These are phyloP conservation scores for Ecytonucleospora hepatopenaei DNA, from an alignment of 371 early-diverging fungal genomes.

Conservation along the genomic window DNA sequence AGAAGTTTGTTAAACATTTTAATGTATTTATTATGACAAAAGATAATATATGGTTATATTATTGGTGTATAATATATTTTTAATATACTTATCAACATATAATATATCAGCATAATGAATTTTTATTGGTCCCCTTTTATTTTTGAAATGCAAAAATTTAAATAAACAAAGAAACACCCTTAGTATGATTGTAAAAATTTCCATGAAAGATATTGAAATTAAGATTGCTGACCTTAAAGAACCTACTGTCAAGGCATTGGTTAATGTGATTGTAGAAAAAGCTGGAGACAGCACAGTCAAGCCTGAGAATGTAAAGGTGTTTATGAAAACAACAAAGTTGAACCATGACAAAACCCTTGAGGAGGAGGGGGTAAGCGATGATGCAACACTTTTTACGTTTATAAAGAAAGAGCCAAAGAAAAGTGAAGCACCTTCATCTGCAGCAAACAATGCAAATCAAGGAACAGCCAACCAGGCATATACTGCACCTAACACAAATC, in stretches of 20 bases:
- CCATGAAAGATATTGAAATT: slow-evolving; percentile 17
- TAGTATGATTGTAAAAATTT: slow-evolving; percentile 5
- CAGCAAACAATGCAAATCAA: slow-evolving; percentile 6
- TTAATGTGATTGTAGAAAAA: background rate
- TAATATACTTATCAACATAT: too few species aligned
- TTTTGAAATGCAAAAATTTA: too few species aligned
- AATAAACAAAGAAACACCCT: too few species aligned
- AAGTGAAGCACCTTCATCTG: slow-evolving; percentile 10
- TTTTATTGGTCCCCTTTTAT: too few species aligned
- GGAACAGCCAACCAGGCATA: slow-evolving; percentile 3
- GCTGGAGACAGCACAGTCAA: background rate
- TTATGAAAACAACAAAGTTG: slow-evolving; percentile 3
- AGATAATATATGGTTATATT: background rate
- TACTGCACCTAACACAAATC: background rate
- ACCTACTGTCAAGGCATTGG: background rate
- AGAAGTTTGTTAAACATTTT: background rate
- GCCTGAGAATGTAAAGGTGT: background rate
- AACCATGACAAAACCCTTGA: slow-evolving; percentile 12
- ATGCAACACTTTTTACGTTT: slow-evolving; percentile 12
- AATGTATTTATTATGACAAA: background rate
- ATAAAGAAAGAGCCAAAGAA: slow-evolving; percentile 10
- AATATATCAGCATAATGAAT: too few species aligned
- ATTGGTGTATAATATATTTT: too few species aligned
- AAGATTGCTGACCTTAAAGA: slow-evolving; percentile 26
- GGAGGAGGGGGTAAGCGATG: slow-evolving; percentile 14